Evolutionary conservation across 1,139 yeast species (phyloP).

Genomic region (Sugiyamaella grinbergsii): DNA sequence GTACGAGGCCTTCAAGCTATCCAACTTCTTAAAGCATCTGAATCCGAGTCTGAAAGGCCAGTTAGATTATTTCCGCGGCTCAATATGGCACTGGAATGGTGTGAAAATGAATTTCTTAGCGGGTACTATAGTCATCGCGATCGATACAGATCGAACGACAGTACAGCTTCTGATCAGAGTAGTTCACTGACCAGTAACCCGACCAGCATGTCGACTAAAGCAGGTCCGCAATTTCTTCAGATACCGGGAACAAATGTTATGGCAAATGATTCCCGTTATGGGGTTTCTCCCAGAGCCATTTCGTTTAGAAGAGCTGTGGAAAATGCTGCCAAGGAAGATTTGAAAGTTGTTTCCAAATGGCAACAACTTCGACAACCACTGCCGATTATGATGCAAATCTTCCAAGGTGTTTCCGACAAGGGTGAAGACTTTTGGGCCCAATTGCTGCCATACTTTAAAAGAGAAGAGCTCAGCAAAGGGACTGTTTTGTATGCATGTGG

Average conservation of each 20-base stretch:
- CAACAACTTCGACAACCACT: conserved; percentile 57
- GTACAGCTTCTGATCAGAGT: background rate
- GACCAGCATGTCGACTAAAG: background rate
- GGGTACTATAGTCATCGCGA: conserved; percentile 57
- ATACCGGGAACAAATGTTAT: conserved; percentile 20
- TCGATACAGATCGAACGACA: conserved; percentile 31
- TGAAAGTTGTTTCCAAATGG: conserved; percentile 37
- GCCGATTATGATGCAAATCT: conserved; percentile 66
- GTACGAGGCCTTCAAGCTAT: conserved; percentile 35
- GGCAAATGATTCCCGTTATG: conserved; percentile 16
- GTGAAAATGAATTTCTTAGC: conserved; percentile 84
- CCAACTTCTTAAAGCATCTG: conserved; percentile 43
- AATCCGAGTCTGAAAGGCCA: conserved; percentile 29
- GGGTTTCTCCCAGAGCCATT: conserved; percentile 65
- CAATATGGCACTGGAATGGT: conserved; percentile 92
- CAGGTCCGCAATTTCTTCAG: conserved; percentile 23
- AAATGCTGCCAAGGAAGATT: conserved; percentile 49
- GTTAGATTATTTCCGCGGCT: conserved; percentile 71
- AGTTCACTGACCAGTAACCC: background rate
- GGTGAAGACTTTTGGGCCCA: conserved; percentile 68
- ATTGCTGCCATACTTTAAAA: conserved; percentile 55
- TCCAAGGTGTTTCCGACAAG: conserved; percentile 64
- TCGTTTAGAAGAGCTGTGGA: conserved; percentile 66
- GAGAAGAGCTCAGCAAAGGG: conserved; percentile 53
- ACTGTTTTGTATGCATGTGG: conserved; percentile 40